These are phyloP conservation scores for Quercus ilex DNA, from an alignment of 306 rosid genomes.

Conservation along the genomic window DNA sequence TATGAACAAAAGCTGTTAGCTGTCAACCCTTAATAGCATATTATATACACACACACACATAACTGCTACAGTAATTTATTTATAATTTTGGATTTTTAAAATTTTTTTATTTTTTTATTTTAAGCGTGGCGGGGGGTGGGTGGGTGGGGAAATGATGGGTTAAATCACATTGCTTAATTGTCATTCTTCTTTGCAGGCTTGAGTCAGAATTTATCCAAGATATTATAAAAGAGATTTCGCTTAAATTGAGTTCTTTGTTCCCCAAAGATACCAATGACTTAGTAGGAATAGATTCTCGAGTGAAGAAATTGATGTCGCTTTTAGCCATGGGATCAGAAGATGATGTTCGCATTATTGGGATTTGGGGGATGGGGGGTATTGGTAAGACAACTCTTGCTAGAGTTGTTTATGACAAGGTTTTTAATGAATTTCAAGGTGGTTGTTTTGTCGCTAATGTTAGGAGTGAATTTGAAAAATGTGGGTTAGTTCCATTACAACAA, in stretches of 20 bases:
- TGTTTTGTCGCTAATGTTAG: conserved; percentile 30
- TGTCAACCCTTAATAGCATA: no score
- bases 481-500: conserved; percentile 20
- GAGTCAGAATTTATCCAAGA: conserved; percentile 30
- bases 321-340: not conserved
- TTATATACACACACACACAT: no score
- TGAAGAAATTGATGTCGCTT: conserved; percentile 15
- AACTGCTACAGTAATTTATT: no score
- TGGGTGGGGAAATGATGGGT: no score
- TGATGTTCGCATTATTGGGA: conserved; percentile 27
- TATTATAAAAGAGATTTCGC: conserved; percentile 12
- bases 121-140: no score
- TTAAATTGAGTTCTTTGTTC: conserved; percentile 13
- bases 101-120: no score
- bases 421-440: not conserved
- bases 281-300: conserved; percentile 31
- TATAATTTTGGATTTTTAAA: no score
- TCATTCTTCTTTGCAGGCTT: not conserved
- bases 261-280: not conserved
- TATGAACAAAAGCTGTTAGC: no score
- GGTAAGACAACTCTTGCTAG: conserved; percentile 14
- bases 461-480: conserved; percentile 11
- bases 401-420: conserved; percentile 15
- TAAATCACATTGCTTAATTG: no score
- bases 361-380: conserved; percentile 34